phyloP scores from a whole-genome alignment of 441 rosid genomes.

The Erysimum cheiri region DNA sequence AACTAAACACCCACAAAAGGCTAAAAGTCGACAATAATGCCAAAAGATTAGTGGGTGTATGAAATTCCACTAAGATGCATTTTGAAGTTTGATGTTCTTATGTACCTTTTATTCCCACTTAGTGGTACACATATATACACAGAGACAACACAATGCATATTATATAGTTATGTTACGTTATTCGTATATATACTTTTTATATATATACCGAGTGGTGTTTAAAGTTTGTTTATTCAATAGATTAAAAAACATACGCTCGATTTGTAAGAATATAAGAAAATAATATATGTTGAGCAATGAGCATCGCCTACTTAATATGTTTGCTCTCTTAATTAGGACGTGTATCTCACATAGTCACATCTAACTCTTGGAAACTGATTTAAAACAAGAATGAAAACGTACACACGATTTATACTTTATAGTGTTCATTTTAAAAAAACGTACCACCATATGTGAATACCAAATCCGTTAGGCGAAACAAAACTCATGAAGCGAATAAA shows the following conservation, averaged over 20 bases:
- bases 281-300: slow-evolving; percentile 22
- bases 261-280: background rate
- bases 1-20: slow-evolving; percentile 39
- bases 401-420: background rate
- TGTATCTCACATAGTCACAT: background rate
- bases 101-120: slow-evolving; percentile 42
- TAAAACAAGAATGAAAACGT: background rate
- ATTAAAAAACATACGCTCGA: background rate
- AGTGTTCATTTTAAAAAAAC: background rate
- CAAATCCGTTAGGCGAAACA: slow-evolving; percentile 15
- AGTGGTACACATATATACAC: slow-evolving; percentile 37
- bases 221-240: background rate
- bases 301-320: slow-evolving; percentile 11
- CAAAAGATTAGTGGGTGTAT: slow-evolving; percentile 46
- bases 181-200: background rate
- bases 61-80: slow-evolving; percentile 43
- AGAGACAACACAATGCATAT: slow-evolving; percentile 38
- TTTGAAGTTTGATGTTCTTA: slow-evolving; percentile 45
- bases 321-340: background rate
- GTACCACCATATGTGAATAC: background rate
- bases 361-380: background rate
- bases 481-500: slow-evolving; percentile 18
- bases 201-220: slow-evolving; percentile 6
- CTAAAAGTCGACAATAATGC: slow-evolving; percentile 43
- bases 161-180: background rate